A percentile compares a stretch with the other conserved stretches of the same genome.
Evolutionary conservation across 2,329 filamentous ascomycete species (phyloP).

Genomic region (Trichoderma arundinaceum): DNA sequence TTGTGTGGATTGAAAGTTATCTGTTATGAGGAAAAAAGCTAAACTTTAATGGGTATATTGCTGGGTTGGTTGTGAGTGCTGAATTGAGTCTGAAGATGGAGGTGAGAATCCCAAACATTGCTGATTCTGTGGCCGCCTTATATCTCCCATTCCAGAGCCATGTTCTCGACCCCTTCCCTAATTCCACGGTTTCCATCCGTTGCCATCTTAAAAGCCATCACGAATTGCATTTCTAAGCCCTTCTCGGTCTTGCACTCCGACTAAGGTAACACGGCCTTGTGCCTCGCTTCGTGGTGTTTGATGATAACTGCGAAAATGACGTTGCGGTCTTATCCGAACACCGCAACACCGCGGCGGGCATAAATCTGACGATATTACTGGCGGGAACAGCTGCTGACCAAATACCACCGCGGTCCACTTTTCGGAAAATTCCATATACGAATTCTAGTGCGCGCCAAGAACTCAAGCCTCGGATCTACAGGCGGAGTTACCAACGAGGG

Average conservation of each 20-base stretch:
- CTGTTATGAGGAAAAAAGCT: background rate
- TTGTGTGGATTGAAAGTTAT: background rate
- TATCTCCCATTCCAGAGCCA: background rate
- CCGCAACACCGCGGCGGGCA: conserved; percentile 18
- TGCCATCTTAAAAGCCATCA: background rate
- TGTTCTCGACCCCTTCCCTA: background rate
- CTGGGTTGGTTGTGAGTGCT: background rate
- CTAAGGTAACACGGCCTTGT: background rate
- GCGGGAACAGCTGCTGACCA: background rate
- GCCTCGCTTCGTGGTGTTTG: background rate
- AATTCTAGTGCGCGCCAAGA: too few relatives aligned
- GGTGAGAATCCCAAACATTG: background rate
- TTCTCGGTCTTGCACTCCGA: background rate
- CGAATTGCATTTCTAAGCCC: conserved; percentile 3
- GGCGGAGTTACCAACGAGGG: background rate
- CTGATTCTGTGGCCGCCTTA: background rate
- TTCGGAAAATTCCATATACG: background rate
- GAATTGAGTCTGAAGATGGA: background rate
- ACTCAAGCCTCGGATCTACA: background rate
- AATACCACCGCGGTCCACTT: background rate
- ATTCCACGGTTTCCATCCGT: conserved; percentile 1
- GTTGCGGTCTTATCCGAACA: conserved; percentile 3
- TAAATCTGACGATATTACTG: background rate
- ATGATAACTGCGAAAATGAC: background rate
- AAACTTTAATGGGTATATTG: background rate